Base-by-base conservation (phyloP, 345 rosid species). In the Sonneratia caseolaris region DNA sequence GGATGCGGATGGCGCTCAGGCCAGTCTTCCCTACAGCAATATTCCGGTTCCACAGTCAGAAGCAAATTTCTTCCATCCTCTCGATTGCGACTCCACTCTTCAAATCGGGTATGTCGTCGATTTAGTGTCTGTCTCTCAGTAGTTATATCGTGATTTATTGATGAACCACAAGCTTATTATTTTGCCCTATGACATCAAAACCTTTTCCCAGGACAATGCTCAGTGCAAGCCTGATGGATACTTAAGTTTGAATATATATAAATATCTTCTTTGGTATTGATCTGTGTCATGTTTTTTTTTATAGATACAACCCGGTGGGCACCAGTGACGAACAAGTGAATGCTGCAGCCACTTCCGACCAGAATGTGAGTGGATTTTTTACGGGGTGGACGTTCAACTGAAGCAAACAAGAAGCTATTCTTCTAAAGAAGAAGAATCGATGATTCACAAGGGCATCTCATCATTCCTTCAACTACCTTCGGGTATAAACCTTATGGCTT, bases 41-140 rank as follows among this genome's bases (percentile, higher is more conserved):
- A 13, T 62, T 70, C 37, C 81, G 71, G 77, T 79, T 4, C 56
- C 78, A 71, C 83, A 84, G 16, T 65, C 86, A 2, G 80, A 86
- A 36, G 87, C 66, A 4, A 62, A 75, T 1, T 83, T 84, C 74
- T 83, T 83, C 75, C 84, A 84, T 21, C 82, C 85, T 13, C 69
- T 81, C 47, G 83, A 56, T 13, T 66, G 57, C 70, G 76, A 59
- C 65, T 77, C 86, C 69, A 66, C 79, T 0, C 73, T 84, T 64
- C 90, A 83, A 73, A 82, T 83, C n/a, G 90, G 93, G 90, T 86
- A 84, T 3, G 36, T 65, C 0, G 27, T 27, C 66, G 1, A 13
- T 12, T 0, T n/a, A 18, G 16, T 19, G 4, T 62, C 12, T 11
- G 12, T 37, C 7, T 13, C 38, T 62, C 66, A 22, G 11, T 57